A percentile compares a stretch with the other conserved stretches of the same genome.
Conservation (phyloP, 805 yeast genomes). For the Blastobotrys robertii region DNA sequence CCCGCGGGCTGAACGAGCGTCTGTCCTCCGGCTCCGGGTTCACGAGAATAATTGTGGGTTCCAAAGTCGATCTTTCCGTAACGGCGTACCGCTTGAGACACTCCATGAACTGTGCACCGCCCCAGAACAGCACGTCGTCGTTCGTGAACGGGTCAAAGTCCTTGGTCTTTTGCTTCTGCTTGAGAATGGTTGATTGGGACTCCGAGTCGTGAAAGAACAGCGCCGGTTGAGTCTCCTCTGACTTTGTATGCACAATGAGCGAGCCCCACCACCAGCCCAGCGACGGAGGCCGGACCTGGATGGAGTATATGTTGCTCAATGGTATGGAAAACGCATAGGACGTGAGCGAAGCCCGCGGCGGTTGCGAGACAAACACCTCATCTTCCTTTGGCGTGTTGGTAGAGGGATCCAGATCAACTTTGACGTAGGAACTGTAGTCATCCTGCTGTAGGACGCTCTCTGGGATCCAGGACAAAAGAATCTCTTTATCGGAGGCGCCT, state of each 20-base stretch:
- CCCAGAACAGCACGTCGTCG: slow-evolving; percentile 65
- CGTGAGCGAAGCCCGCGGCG: slow-evolving; percentile 40
- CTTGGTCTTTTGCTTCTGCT: slow-evolving; percentile 48
- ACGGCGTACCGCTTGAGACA: slow-evolving; percentile 46
- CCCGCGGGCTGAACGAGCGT: slow-evolving; percentile 44
- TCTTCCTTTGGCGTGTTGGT: slow-evolving; percentile 14
- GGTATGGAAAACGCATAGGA: slow-evolving; percentile 64
- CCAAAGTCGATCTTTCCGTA: slow-evolving; percentile 60
- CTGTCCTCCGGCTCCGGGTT: slow-evolving; percentile 68
- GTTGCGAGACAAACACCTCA: slow-evolving; percentile 38
- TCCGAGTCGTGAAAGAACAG: slow-evolving; percentile 90
- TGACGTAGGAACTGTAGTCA: slow-evolving; percentile 38
- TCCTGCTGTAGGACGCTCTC: slow-evolving; percentile 33
- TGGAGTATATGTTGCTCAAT: slow-evolving; percentile 54
- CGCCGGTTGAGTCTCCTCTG: slow-evolving; percentile 60
- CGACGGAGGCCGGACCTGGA: slow-evolving; percentile 77
- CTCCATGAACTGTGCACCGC: slow-evolving; percentile 70
- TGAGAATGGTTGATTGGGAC: slow-evolving; percentile 59
- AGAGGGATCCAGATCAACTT: slow-evolving; percentile 38
- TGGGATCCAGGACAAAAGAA: slow-evolving; percentile 61
- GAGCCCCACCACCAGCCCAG: slow-evolving; percentile 92
- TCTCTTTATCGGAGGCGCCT: slow-evolving; percentile 41
- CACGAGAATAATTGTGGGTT: slow-evolving; percentile 60
- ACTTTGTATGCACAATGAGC: slow-evolving; percentile 56
- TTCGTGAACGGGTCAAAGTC: slow-evolving; percentile 63